Base-by-base conservation (phyloP, 345 rosid genomes). In the Crucihimalaya himalaica region DNA sequence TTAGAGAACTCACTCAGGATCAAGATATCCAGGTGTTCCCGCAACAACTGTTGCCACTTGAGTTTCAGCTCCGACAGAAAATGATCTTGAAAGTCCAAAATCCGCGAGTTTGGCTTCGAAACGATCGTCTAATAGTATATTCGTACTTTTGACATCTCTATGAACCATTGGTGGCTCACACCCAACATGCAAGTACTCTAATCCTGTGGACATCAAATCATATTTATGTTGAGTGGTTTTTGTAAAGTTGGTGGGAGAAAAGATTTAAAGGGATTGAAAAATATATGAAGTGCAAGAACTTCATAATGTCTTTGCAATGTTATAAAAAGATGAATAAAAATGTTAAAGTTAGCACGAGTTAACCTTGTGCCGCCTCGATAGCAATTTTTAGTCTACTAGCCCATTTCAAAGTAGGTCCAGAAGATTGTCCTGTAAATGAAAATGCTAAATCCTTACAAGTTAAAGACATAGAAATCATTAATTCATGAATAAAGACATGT, bases 141-240 rank as follows among this genome's bases (percentile, higher is more conserved):
- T 86, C 9, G 79, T 39, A 35, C 74, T 57, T 70, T 85, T 85
- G 43, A 83, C 78, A 80, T 85, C 84, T 65, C 87, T 61, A 56
- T 83, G 84, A 65, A 81, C 52, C 58, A 80, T 80, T 2, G 83
- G 81, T 0, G 86, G 86, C 48, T 72, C 80, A 73, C 87, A 81
- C 2, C 89, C 84, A 57, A 71, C 52, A 25, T 82, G 87, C 39
- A 86, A 52, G 7, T 84, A 84, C 59, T 81, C 84, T 61, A 82
- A 61, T 3, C 84, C 87, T 72, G 5, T 40, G 21, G 5, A 56
- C 18, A 45, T 0, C 45, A 45, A 20, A 3, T 15, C 46, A 43
- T 19, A 42, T 28, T n/a, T 12, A 42, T 75, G 58, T 65, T 29
- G 52, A 51, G 35, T 5, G 4, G 34, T 66, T 48, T 20, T 13